Percentiles rank a stretch among this genome's conserved stretches.
Conservation (phyloP, 176 grass and related monocot species). For the Hordeum marinum region DNA sequence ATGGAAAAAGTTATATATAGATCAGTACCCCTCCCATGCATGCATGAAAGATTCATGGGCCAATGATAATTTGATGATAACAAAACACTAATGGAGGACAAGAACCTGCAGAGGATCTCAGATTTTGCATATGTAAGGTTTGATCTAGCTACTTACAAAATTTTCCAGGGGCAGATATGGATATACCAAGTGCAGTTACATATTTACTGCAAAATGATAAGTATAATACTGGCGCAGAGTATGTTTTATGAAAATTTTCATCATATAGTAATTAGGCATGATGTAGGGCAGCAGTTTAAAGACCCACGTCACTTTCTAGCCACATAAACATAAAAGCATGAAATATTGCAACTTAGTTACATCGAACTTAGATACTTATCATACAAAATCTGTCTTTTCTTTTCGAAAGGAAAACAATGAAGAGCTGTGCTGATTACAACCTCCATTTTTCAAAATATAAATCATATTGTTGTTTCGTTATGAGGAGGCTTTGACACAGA, state of each 20-base stretch:
- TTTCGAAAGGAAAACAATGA: background rate
- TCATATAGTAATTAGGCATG: background rate
- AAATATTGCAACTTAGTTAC: slow-evolving; percentile 18
- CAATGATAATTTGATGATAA: background rate
- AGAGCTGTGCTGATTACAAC: background rate
- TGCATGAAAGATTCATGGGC: background rate
- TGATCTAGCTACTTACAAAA: background rate
- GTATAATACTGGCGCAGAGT: background rate
- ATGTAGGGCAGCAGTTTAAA: background rate
- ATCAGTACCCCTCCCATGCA: background rate
- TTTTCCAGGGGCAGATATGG: background rate
- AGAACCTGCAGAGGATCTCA: background rate
- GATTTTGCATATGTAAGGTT: background rate
- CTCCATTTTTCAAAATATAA: background rate
- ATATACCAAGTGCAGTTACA: background rate
- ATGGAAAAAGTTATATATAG: background rate
- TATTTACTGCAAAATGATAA: background rate
- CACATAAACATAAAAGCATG: slow-evolving; percentile 10
- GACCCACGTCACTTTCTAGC: background rate
- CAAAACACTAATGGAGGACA: background rate
- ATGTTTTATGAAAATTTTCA: background rate
- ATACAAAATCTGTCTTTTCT: background rate
- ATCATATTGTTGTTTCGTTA: background rate
- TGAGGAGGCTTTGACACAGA: background rate
- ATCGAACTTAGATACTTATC: background rate